Conservation (phyloP, 352 stramenopile species). For the Hyaloperonospora brassicae region DNA sequence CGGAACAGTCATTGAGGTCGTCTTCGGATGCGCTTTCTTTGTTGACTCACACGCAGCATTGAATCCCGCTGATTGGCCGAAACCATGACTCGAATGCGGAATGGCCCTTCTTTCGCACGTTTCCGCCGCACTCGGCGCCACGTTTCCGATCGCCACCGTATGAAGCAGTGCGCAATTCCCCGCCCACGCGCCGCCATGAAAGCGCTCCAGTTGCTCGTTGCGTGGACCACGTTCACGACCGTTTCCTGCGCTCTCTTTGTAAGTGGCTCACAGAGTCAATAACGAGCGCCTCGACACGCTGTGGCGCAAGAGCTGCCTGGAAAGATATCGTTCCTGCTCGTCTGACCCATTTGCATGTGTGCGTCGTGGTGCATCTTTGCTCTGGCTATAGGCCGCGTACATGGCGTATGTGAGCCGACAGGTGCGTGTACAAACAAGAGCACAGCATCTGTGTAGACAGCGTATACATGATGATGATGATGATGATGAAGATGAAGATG, state of each 20-base stretch:
- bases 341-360: too few relatives aligned
- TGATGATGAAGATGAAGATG: too few relatives aligned
- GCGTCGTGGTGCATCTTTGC: background rate
- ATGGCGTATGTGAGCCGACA: slow-evolving; percentile 49
- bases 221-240: slow-evolving; percentile 51
- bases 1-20: too few relatives aligned
- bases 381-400: slow-evolving; percentile 36
- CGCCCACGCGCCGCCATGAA: slow-evolving; percentile 15
- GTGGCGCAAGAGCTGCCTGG: background rate
- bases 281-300: background rate
- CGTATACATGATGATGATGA: too few relatives aligned
- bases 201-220: slow-evolving; percentile 19
- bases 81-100: too few relatives aligned
- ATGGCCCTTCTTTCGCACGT: too few relatives aligned
- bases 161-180: slow-evolving; percentile 6
- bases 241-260: slow-evolving; percentile 56
- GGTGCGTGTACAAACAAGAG: slow-evolving; percentile 14
- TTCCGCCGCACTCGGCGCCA: too few relatives aligned
- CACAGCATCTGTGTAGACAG: background rate
- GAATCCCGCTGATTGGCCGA: too few relatives aligned
- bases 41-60: slow-evolving; percentile 19
- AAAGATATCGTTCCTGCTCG: too few relatives aligned
- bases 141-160: background rate
- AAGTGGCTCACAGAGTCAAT: slow-evolving; percentile 12
- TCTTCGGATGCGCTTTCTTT: too few relatives aligned